Conservation (phyloP, 192 early-diverging fungal species). For the Linnemannia zychae region DNA sequence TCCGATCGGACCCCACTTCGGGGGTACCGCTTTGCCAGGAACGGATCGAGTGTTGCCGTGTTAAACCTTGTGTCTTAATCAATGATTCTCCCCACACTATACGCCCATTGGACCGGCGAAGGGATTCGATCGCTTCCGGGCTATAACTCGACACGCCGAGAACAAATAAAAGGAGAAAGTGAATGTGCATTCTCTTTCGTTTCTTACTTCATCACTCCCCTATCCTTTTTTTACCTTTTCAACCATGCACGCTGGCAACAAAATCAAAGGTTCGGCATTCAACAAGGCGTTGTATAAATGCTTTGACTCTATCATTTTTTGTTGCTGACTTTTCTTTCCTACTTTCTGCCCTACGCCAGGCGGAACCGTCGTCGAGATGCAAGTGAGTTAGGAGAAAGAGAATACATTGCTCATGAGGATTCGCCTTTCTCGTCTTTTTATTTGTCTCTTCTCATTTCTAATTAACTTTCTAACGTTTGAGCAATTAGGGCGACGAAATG, state of each 20-base stretch:
- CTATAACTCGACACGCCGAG: background rate
- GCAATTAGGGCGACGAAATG: constrained; percentile 99
- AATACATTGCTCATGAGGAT: background rate
- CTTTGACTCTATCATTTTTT: background rate
- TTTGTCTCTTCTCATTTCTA: constrained; percentile 85
- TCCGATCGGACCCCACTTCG: background rate
- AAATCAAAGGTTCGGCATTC: constrained; percentile 24
- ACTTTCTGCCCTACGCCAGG: constrained; percentile 16
- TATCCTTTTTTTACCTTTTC: background rate
- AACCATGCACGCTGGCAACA: constrained; percentile 4
- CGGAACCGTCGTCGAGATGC: constrained; percentile 56
- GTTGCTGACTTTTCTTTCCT: background rate
- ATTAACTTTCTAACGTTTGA: background rate
- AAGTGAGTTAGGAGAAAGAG: constrained; percentile 3
- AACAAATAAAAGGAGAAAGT: background rate
- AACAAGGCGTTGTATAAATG: background rate
- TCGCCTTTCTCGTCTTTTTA: constrained; percentile 66
- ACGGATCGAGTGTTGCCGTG: background rate
- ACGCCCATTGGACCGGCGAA: background rate
- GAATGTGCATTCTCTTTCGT: background rate
- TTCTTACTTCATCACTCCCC: background rate
- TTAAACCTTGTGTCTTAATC: background rate
- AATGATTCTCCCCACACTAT: background rate
- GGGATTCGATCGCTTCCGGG: background rate
- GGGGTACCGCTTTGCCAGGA: background rate